Conservation (phyloP, 139 green algal genomes). For the Microglena sp. region DNA sequence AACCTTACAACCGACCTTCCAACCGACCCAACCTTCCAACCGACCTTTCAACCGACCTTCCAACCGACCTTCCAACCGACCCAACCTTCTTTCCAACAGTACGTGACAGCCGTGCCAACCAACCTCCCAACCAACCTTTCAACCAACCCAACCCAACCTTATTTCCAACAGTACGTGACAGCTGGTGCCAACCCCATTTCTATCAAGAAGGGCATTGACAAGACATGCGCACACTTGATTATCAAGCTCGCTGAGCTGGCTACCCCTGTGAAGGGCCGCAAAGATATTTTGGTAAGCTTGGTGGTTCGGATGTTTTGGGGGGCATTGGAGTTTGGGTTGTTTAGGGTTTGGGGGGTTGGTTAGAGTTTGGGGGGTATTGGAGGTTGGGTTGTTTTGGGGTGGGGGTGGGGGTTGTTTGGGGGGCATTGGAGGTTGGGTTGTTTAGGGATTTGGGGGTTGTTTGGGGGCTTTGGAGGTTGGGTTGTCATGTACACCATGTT, state of each 20-base stretch:
- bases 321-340: background rate
- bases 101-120: slow-evolving; percentile 62
- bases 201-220: slow-evolving; percentile 96
- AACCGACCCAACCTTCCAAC: no score
- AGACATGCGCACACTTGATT: slow-evolving; percentile 78
- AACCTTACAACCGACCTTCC: background rate
- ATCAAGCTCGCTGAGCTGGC: slow-evolving; percentile 73
- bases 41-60: no score
- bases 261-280: slow-evolving; percentile 71
- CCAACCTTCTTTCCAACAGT: slow-evolving; percentile 23
- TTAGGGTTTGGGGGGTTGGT: background rate
- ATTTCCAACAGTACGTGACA: slow-evolving; percentile 58
- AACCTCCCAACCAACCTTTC: background rate
- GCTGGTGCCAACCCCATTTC: slow-evolving; percentile 88
- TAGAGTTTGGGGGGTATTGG: background rate
- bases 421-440: background rate
- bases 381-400: no score
- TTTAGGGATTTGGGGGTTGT: background rate
- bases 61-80: no score
- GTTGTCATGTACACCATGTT: no score
- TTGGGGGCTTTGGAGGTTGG: background rate
- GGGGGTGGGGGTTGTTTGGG: background rate
- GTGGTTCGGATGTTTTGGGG: background rate
- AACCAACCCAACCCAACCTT: background rate
- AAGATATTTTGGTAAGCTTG: no score